These are phyloP conservation scores for Moricandia moricandioides DNA, from an alignment of 345 rosid species.

Conservation along the genomic window DNA sequence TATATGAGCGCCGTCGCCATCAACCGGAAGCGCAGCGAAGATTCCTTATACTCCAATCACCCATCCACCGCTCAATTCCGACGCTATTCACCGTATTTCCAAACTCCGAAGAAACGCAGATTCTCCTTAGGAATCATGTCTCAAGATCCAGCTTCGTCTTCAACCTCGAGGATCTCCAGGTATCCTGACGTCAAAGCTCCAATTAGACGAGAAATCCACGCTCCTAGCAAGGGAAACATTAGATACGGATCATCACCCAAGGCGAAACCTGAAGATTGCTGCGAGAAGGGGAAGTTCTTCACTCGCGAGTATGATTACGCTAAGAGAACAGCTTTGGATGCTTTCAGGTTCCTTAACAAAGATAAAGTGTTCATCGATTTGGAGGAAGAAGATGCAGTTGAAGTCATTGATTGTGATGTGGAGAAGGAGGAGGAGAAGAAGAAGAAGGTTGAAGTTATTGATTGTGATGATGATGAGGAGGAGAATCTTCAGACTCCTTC, in stretches of 20 bases:
- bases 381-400: constrained; percentile 43
- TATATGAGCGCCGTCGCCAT: constrained; percentile 67
- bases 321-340: constrained; percentile 42
- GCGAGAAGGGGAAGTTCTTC: constrained; percentile 28
- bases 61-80: constrained; percentile 7
- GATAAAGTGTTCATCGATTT: constrained; percentile 48
- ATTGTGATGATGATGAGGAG: constrained; percentile 8
- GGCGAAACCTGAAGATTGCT: constrained; percentile 15
- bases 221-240: constrained; percentile 62
- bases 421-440: background rate
- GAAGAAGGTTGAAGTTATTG: constrained; percentile 40
- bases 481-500: constrained; percentile 40
- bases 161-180: constrained; percentile 53
- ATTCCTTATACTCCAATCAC: constrained; percentile 36
- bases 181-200: constrained; percentile 62
- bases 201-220: constrained; percentile 63
- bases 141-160: constrained; percentile 20
- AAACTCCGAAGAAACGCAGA: constrained; percentile 55
- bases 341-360: constrained; percentile 39
- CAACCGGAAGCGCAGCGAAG: constrained; percentile 64
- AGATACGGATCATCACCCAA: constrained; percentile 45
- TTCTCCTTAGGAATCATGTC: constrained; percentile 38
- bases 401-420: constrained; percentile 37
- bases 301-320: constrained; percentile 36
- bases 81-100: background rate